Evolutionary conservation across 1,139 yeast genomes (phyloP), one percentile per base, ranked within the genome.

Genomic region (Magnusiomyces suaveolens): DNA sequence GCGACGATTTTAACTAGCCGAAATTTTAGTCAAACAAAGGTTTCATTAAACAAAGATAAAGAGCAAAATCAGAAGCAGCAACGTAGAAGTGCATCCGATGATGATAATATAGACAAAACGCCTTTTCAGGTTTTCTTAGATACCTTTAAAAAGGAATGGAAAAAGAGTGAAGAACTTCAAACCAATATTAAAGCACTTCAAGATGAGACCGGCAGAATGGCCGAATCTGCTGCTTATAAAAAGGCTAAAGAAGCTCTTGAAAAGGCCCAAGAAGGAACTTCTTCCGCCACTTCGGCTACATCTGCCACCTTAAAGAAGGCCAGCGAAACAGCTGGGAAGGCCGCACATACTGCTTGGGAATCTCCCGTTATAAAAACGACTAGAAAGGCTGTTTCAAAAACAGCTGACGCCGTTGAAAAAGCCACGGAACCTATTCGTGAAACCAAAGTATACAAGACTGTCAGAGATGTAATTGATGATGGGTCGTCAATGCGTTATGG

Each of bases 271-370:
- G 57, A 54, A 24, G 72, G 72, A 6, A 64, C 70, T 2, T 64
- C 69, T 25, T 62, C 66, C 36, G 71, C 71, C 14, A 61, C 72
- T 2, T 80, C 90, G 47, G 89, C 89, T 46, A 87, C 96, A 10
- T 90, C 95, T 2, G 81, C 84, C 67, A 87, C 89, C 48, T 81
- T 89, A 56, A 80, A 82, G 63, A 87, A 87, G 72, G 92, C 97
- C 1, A 97, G 97, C n/a, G 88, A 86, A 64, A 94, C 84, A 39
- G 88, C 92, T 33, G 98, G 97, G 54, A 84, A 80, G 55, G 95
- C 83, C 48, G 98, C 97, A 2, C 77, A 80, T 49, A 84, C 84
- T 59, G 97, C 97, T 0, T 94, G 99, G 99, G 97, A 94, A 59
- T 88, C 97, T 1, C 89, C 92, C 38, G 87, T 92, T 50, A 92